Base-by-base conservation (phyloP, 1,284 basidiomycete species). In the Porogramme epimiltina region DNA sequence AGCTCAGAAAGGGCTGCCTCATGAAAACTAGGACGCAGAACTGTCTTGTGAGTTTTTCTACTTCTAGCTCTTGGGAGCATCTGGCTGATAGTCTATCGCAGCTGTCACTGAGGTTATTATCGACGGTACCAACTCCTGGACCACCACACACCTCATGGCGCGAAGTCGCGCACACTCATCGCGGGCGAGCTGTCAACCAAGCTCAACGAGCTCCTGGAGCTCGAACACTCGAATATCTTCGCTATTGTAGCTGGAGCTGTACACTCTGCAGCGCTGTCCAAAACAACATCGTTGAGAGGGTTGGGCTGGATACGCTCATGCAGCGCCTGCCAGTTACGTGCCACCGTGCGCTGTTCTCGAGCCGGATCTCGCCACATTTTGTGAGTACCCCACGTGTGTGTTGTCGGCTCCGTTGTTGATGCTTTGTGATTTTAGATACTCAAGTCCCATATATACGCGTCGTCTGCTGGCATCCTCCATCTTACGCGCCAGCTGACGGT, bases 391-490 rank as follows among this genome's bases (percentile, higher is more conserved):
- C n/a, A n/a, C 16, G 16, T 2, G 57, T 40, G 47, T 34, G 15
- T 23, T 62, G 43, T 62, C 6, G 3, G 38, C 54, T n/a, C n/a
- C 45, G 31, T 39, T 44, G 39, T 40, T 45, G 24, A n/a, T n/a
- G n/a, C 63, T 91, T n/a, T n/a, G n/a, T n/a, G n/a, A n/a, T n/a
- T n/a, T n/a, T n/a, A n/a, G 89, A 91, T 97, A 60, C 98, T 98
- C 79, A 89, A 93, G 70, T 92, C 93, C 65, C 94, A 95, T 31
- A 87, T 98, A 52, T 86, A 84, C 56, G 93, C 87, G 22, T 91
- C 88, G 20, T 92, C 90, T 58, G 95, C 99, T 41, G 89, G 97
- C 75, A 99, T 99, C 79, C 96, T 95, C 89, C 93, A 95, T 73
- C 98, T 96, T 73, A 85, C 87, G 43, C 76, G 88, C 48, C 85